Conservation (phyloP, 2,329 filamentous ascomycete species). For the Fonsecaea nubica region DNA sequence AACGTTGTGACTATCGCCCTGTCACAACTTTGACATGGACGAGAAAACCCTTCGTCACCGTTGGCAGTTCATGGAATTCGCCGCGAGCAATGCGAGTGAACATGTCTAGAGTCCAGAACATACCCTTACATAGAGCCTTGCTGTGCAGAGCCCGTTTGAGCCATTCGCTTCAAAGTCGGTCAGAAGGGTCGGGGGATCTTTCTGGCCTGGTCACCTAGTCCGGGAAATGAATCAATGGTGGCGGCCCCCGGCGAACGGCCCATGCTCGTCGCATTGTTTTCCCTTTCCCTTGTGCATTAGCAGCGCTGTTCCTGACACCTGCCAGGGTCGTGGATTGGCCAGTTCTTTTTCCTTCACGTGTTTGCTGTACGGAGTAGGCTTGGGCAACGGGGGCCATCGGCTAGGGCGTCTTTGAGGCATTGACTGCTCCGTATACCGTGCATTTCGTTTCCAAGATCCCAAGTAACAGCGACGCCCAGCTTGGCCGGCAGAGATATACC, state of each 20-base stretch:
- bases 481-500: conserved; percentile 9
- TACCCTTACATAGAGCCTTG: conserved; percentile 6
- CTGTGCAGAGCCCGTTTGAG: neutral
- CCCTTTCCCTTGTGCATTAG: conserved; percentile 7
- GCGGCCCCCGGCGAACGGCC: neutral
- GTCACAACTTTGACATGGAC: neutral
- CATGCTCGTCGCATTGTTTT: neutral
- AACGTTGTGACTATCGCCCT: neutral
- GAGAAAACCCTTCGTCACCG: neutral
- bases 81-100: neutral
- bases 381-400: neutral
- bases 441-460: neutral
- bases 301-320: conserved; percentile 12
- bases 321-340: conserved; percentile 9
- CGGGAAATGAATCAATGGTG: conserved; percentile 8
- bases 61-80: neutral
- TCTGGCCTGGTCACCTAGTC: neutral
- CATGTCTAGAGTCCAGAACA: neutral
- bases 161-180: neutral
- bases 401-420: neutral
- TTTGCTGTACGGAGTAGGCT: neutral
- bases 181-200: neutral
- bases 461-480: neutral
- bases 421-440: neutral
- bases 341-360: neutral